These are phyloP conservation scores for Botrytis fragariae DNA, from an alignment of 2,329 filamentous ascomycete species.

Conservation along the genomic window DNA sequence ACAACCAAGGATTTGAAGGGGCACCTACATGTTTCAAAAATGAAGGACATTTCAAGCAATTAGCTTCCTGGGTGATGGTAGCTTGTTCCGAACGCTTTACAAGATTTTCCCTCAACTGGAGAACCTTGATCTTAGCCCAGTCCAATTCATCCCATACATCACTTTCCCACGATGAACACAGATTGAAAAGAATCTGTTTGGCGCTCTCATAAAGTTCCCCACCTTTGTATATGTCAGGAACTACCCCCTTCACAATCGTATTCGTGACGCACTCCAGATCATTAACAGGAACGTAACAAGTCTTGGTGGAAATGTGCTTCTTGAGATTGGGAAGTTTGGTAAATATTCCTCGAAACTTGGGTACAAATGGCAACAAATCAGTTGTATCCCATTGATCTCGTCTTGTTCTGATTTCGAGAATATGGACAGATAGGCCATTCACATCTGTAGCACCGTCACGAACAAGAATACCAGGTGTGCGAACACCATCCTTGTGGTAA, in stretches of 20 bases:
- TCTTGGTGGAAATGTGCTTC: constrained; percentile 66
- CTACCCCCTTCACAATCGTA: constrained; percentile 57
- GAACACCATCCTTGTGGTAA: constrained; percentile 79
- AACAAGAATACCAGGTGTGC: constrained; percentile 77
- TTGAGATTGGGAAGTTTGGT: constrained; percentile 64
- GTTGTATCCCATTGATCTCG: constrained; percentile 70
- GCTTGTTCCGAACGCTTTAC: constrained; percentile 67
- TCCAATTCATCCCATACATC: constrained; percentile 81
- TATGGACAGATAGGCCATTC: constrained; percentile 64
- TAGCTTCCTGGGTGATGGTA: constrained; percentile 58
- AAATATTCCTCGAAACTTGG: constrained; percentile 65
- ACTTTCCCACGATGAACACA: constrained; percentile 72
- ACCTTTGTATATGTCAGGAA: constrained; percentile 57
- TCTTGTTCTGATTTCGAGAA: constrained; percentile 72
- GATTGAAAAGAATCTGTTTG: constrained; percentile 63
- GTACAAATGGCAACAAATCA: constrained; percentile 83
- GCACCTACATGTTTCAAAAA: constrained; percentile 81
- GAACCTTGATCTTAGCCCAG: constrained; percentile 75
- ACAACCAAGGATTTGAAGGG: background rate
- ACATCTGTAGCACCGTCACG: constrained; percentile 70
- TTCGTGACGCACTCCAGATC: constrained; percentile 85
- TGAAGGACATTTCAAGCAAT: constrained; percentile 67
- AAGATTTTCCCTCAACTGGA: constrained; percentile 76
- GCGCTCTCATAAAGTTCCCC: constrained; percentile 53
- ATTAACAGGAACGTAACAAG: constrained; percentile 65